A percentile compares a stretch with the other conserved stretches of the same genome.
Evolutionary conservation across 148 eudicot genomes (phyloP).

Genomic region (Mesembryanthemum crystallinum): DNA sequence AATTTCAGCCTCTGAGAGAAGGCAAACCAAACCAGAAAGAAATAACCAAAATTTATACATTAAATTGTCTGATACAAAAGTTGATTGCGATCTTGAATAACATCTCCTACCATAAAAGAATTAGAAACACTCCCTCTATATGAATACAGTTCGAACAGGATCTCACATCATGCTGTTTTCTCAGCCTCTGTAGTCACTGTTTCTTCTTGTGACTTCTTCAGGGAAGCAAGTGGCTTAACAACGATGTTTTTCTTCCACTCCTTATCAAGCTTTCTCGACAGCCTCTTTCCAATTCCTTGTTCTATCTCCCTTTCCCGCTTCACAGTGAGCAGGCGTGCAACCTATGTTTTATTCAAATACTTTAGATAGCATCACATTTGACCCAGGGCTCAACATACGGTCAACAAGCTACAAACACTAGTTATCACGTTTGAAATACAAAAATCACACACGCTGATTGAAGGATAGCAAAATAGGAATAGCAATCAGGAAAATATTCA

Average conservation of each 20-base stretch:
- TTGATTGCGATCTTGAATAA: slow-evolving; percentile 4
- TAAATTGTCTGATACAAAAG: slow-evolving; percentile 11
- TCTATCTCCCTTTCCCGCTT: slow-evolving; percentile 87
- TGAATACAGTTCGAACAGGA: slow-evolving; percentile 13
- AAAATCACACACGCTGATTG: not conserved
- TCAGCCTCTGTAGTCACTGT: slow-evolving; percentile 70
- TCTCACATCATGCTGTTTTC: slow-evolving; percentile 41
- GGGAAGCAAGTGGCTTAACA: slow-evolving; percentile 76
- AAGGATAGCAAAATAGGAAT: not conserved
- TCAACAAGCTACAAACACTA: not conserved
- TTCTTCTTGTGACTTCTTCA: slow-evolving; percentile 64
- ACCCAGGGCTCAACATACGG: not conserved
- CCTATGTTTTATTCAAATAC: slow-evolving; percentile 31
- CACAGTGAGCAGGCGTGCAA: slow-evolving; percentile 86
- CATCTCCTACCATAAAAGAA: slow-evolving; percentile 1
- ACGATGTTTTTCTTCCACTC: slow-evolving; percentile 85
- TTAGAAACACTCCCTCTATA: slow-evolving; percentile 1
- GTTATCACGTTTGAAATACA: not conserved
- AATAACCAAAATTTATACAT: slow-evolving; percentile 19
- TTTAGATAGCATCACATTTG: not conserved
- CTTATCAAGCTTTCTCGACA: slow-evolving; percentile 79
- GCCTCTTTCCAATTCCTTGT: slow-evolving; percentile 76
- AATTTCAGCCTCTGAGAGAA: not conserved
- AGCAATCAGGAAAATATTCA: not conserved
- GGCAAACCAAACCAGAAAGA: not conserved